phyloP scores from a whole-genome alignment of 176 grass and related monocot genomes.

The Aegilops longissima region DNA sequence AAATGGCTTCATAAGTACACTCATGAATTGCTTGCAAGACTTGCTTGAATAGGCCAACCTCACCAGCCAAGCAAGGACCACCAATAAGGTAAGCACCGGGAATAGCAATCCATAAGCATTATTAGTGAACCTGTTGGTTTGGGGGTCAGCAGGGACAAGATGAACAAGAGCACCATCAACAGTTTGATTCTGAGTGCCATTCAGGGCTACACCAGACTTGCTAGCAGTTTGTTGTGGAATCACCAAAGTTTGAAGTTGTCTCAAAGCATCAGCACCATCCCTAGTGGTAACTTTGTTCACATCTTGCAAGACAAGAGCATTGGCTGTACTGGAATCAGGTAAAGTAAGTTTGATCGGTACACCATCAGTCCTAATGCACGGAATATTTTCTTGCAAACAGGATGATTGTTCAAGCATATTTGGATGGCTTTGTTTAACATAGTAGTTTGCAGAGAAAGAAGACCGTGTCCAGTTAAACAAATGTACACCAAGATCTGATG shows the following conservation, averaged over 20 bases:
- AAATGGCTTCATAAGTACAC: slow-evolving; percentile 37
- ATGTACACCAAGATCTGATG: slow-evolving; percentile 65
- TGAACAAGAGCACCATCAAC: slow-evolving; percentile 20
- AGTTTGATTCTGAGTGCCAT: slow-evolving; percentile 26
- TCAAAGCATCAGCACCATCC: slow-evolving; percentile 16
- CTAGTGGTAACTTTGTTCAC: slow-evolving; percentile 22
- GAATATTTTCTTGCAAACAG: slow-evolving; percentile 46
- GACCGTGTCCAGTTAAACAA: slow-evolving; percentile 85
- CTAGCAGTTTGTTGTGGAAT: slow-evolving; percentile 12
- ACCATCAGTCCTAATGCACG: slow-evolving; percentile 46
- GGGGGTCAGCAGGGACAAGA: slow-evolving; percentile 26
- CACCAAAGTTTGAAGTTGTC: background rate
- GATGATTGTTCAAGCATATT: slow-evolving; percentile 53
- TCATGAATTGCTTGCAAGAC: slow-evolving; percentile 28
- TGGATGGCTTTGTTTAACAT: slow-evolving; percentile 39
- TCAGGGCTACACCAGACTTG: slow-evolving; percentile 27
- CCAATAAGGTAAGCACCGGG: slow-evolving; percentile 24
- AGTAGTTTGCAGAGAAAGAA: slow-evolving; percentile 69
- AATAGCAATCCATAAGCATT: slow-evolving; percentile 38
- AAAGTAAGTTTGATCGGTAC: slow-evolving; percentile 43
- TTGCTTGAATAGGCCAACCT: slow-evolving; percentile 31
- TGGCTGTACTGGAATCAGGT: slow-evolving; percentile 39
- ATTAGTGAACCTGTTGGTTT: slow-evolving; percentile 28
- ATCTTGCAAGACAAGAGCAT: slow-evolving; percentile 38
- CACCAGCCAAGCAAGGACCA: slow-evolving; percentile 39